These are phyloP conservation scores for Dendryphion nanum DNA, from an alignment of 2,329 filamentous ascomycete genomes.

Conservation along the genomic window DNA sequence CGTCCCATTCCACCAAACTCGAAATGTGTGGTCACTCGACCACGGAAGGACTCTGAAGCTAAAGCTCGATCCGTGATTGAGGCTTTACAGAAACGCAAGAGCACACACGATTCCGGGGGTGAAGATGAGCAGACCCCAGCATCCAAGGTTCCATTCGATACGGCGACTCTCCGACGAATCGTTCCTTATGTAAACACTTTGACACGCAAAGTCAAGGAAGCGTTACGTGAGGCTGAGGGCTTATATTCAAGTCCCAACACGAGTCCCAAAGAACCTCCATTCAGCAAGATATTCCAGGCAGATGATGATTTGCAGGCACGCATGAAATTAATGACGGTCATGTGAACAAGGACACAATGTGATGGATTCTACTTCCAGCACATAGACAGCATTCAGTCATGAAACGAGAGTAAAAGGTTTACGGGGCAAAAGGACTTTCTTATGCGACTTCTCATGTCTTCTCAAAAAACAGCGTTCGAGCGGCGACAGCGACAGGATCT, in stretches of 20 bases:
- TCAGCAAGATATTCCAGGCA: conserved; percentile 32
- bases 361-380: no score
- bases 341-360: no score
- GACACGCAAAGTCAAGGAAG: conserved; percentile 49
- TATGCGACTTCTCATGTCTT: conserved; percentile 25
- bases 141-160: conserved; percentile 64
- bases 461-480: conserved; percentile 36
- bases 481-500: conserved; percentile 13
- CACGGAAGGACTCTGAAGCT: conserved; percentile 56
- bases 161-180: conserved; percentile 61
- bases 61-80: conserved; percentile 64
- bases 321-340: conserved; percentile 43
- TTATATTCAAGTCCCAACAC: conserved; percentile 45
- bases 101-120: conserved; percentile 24
- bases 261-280: conserved; percentile 37
- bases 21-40: conserved; percentile 43
- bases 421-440: conserved; percentile 25
- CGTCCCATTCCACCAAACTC: conserved; percentile 20
- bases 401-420: no score
- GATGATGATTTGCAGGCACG: conserved; percentile 34
- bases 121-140: conserved; percentile 27
- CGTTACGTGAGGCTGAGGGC: conserved; percentile 47
- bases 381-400: no score
- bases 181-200: conserved; percentile 54
- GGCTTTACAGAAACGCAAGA: conserved; percentile 54